These are phyloP conservation scores for Stygiomarasmius scandens DNA, from an alignment of 1,284 basidiomycete genomes.

Conservation along the genomic window DNA sequence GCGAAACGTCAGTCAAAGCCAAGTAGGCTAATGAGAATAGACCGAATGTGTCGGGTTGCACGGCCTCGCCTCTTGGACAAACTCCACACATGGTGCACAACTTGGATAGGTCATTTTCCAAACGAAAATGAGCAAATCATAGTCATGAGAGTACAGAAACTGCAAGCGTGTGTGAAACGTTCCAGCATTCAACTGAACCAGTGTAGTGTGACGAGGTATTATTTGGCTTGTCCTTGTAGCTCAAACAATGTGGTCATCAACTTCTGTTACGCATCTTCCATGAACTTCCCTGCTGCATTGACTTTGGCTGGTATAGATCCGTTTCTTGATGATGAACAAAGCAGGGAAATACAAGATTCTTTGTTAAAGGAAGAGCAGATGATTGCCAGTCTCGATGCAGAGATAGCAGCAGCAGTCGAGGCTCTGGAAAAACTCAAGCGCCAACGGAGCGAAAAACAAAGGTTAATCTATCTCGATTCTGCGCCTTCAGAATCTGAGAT, in stretches of 20 bases:
- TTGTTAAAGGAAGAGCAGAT: constrained; percentile 13
- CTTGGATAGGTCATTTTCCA: no score
- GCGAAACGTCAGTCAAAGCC: no score
- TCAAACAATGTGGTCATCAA: background rate
- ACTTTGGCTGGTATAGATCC: constrained; percentile 11
- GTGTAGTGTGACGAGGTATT: no score
- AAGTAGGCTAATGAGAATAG: no score
- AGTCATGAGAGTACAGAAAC: no score
- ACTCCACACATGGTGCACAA: background rate
- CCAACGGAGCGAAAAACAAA: constrained; percentile 5
- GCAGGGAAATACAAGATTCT: constrained; percentile 3
- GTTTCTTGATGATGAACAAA: constrained; percentile 11
- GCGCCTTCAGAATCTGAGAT: constrained; percentile 11
- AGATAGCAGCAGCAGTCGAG: constrained; percentile 14
- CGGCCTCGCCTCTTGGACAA: background rate
- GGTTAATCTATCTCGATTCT: background rate
- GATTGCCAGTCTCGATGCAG: constrained; percentile 15
- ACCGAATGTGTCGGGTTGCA: background rate
- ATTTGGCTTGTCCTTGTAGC: background rate
- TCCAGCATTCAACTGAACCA: no score
- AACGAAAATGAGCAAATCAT: no score
- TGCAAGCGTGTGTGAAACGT: no score
- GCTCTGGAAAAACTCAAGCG: constrained; percentile 7
- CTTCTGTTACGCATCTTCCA: background rate
- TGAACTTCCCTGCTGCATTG: constrained; percentile 6